These are phyloP conservation scores for Amphirosellinia nigrospora DNA, from an alignment of 495 filamentous ascomycete species.

Conservation along the genomic window DNA sequence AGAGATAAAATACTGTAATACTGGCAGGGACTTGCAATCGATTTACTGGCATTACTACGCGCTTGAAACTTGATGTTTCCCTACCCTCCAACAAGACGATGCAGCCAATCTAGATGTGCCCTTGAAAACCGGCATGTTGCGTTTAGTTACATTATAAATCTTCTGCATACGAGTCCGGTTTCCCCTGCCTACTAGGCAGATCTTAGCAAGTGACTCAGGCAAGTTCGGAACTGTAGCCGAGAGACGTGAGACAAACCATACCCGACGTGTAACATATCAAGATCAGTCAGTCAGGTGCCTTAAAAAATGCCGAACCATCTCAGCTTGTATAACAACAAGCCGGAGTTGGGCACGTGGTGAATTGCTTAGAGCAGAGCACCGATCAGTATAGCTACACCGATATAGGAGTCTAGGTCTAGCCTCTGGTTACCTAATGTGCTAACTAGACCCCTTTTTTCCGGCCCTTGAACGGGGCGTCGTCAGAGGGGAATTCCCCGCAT, in stretches of 20 bases:
- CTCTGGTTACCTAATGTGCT: slow-evolving; percentile 6
- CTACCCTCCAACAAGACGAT: neutral
- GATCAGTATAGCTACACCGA: slow-evolving; percentile 25
- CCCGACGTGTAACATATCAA: neutral
- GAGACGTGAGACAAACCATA: neutral
- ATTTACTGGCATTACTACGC: neutral
- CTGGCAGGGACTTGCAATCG: neutral
- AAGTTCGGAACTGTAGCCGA: neutral
- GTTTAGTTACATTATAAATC: neutral
- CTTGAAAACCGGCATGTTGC: neutral
- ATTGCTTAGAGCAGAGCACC: neutral
- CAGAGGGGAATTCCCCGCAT: slow-evolving; percentile 21
- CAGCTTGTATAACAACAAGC: neutral
- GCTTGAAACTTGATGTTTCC: neutral
- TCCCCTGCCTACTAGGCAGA: neutral
- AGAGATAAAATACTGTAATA: neutral
- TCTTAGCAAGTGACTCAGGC: neutral
- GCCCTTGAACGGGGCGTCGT: neutral
- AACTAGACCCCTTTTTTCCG: slow-evolving; percentile 10
- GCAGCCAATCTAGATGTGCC: neutral
- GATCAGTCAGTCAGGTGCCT: slow-evolving; percentile 14
- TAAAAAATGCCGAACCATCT: neutral
- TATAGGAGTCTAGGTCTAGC: slow-evolving; percentile 20
- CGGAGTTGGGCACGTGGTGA: slow-evolving; percentile 12
- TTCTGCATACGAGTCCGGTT: neutral